Evolutionary conservation across 2,329 filamentous ascomycete species (phyloP), one percentile per base, ranked within the genome.

Genomic region (Hymenotorrendiella dingleyae): DNA sequence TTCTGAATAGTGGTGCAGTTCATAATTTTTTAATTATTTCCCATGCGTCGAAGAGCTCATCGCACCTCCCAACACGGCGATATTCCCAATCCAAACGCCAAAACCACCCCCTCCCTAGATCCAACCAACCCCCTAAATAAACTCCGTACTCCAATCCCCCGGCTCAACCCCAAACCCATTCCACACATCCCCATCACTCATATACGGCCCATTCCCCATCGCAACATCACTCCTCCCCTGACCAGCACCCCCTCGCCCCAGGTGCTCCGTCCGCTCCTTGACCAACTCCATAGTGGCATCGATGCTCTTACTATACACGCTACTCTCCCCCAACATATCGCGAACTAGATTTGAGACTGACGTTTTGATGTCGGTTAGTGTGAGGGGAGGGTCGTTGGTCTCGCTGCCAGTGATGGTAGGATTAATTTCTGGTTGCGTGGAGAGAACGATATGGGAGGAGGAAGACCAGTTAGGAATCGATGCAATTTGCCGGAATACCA

Each of bases 251-350:
- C 32, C 19, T 20, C 32, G 12, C n/a, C n/a, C n/a, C n/a, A n/a
- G n/a, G n/a, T n/a, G n/a, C 17, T 34, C 32, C 20, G 10, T 22
- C 4, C 32, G 20, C 14, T 34, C 32, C 10, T 20, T 34, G 4
- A 21, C 32, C 32, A 34, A 20, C 11, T 21, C 20, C 6, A 17
- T 20, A 10, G 32, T 20, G 8, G 32, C 32, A 10, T 34, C 32
- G 22, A 34, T 34, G 14, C 32, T 34, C 8, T n/a, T 17, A 22
- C 22, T 17, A 34, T 34, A 34, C 12, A 34, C 22, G 22, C 32
- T 34, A 14, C 32, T 34, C 14, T 34, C 32, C 17, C 32, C 32
- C 19, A 34, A 34, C 32, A 34, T 34, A n/a, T 34, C 32, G 5
- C 32, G 20, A 4, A 34, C 32, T n/a, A 34, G 10, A 17, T 34